Evolutionary conservation across 73 alveolate species (phyloP), one percentile per base, ranked within the genome.

Genomic region (Tetrahymena malaccensis): DNA sequence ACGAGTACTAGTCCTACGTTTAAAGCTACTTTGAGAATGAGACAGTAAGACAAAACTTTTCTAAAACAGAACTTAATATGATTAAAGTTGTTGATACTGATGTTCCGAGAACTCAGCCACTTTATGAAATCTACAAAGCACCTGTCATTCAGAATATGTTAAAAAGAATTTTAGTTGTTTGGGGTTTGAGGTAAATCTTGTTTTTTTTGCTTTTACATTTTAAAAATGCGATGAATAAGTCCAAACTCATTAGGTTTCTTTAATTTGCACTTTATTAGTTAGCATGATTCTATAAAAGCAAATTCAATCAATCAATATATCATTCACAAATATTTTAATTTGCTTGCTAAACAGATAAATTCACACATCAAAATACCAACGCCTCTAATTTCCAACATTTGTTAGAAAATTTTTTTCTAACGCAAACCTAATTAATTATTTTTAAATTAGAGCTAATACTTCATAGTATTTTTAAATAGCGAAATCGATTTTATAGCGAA

Each of bases 21-120:
- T 85, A 55, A 94, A 85, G 97, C 94, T 70, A 95, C 55, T 85
- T 95, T 50, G 93, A 95, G 70, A 85, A 85, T 95, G 97, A 70
- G 89, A 70, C 95, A 43, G 94, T 84, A 33, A 85, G 94, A 40
- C 43, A 85, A 34, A 43, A 95, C n/a, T 95, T 85, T 95, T 94
- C 93, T 93, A 94, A 95, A 34, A 95, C 94, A 44, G 97, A 95
- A 44, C 93, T 44, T 31, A 95, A 89, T 44, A 95, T 95, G 35
- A 43, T 95, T 22, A 85, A 89, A 85, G 93, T 84, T 43, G 94
- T 95, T 10, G 70, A 89, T 40, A 94, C 93, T 17, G 97, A 95
- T 89, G 97, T 95, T 11, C 93, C 83, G 22, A 35, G 97, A 16
- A 95, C 97, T 56, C 37, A 85, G 35, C 97, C 97, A 3, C 94